Base-by-base conservation (phyloP, 2,329 filamentous ascomycete genomes). In the Apiospora hydei region DNA sequence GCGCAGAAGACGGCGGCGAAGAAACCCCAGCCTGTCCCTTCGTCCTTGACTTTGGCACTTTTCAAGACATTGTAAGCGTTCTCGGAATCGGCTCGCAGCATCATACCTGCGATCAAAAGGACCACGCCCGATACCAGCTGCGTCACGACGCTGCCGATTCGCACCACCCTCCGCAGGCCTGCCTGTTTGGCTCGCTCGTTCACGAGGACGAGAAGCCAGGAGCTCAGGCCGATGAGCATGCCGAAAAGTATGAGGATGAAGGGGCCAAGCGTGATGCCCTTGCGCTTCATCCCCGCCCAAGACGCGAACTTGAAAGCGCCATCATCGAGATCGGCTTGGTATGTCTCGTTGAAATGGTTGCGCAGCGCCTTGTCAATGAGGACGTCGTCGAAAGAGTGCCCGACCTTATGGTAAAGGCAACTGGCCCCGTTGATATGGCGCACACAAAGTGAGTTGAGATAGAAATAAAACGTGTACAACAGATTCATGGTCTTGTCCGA, bases 391-490 rank as follows among this genome's bases (percentile, higher is more conserved):
- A 68, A 34, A 18, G 43, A 10, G 43, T 68, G 43, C 6, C 66
- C 66, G 1, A 34, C 47, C 66, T 47, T 44, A 44, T 26, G 67
- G 38, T 69, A 49, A 4, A 69, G 11, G 34, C 67, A 69, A 10
- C 8, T 49, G 14, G 24, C 24, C 26, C 67, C 67, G n/a, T 30
- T 47, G 18, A n/a, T 24, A 49, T 49, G 44, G 18, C 44, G 67
- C 44, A 69, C 44, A 49, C 44, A 49, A 4, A 69, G 67, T 6
- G 67, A 30, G 38, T 49, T 46, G 26, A 69, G 16, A 14, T 69
- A 49, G 26, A 69, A 69, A 49, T 69, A 49, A 16, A 69, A 69
- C 34, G 67, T 69, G 16, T 34, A 69, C 26, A 69, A 14, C 16
- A 69, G 67, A n/a, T 10, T n/a, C 67, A 69, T 49, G 18, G 57